phyloP scores from a whole-genome alignment of 495 filamentous ascomycete genomes.

The Annulohypoxylon maeteangense region DNA sequence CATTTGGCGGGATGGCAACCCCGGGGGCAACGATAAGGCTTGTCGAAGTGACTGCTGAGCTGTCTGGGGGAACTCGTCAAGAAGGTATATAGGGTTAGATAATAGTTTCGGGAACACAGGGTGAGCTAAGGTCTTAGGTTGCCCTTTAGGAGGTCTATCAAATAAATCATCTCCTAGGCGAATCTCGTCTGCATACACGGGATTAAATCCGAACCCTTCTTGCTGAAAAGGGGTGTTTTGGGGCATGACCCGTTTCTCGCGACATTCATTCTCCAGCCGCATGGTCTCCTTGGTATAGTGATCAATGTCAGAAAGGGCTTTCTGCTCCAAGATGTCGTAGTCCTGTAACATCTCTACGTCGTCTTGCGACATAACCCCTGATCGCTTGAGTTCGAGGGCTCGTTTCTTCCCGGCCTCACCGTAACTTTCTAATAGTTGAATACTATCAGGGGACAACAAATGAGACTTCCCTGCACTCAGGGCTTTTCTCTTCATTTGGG shows the following conservation, averaged over 20 bases:
- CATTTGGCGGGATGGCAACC: slow-evolving; percentile 31
- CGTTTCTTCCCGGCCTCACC: slow-evolving; percentile 44
- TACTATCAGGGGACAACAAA: slow-evolving; percentile 38
- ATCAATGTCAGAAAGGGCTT: slow-evolving; percentile 41
- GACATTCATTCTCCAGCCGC: slow-evolving; percentile 40
- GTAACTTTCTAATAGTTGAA: slow-evolving; percentile 43
- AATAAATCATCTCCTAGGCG: slow-evolving; percentile 28
- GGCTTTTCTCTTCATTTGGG: slow-evolving; percentile 45
- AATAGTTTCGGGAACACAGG: slow-evolving; percentile 37
- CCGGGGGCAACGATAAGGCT: slow-evolving; percentile 34
- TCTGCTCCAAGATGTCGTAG: slow-evolving; percentile 42
- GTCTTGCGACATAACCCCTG: slow-evolving; percentile 44
- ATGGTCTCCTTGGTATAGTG: slow-evolving; percentile 33
- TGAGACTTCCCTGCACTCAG: slow-evolving; percentile 44
- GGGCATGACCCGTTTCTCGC: slow-evolving; percentile 40
- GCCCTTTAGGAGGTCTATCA: slow-evolving; percentile 20
- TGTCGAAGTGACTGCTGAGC: slow-evolving; percentile 40
- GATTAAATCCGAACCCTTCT: slow-evolving; percentile 39
- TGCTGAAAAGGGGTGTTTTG: slow-evolving; percentile 38
- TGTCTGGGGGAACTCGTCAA: slow-evolving; percentile 43
- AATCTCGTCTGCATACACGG: slow-evolving; percentile 43
- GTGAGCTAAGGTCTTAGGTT: slow-evolving; percentile 36
- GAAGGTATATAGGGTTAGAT: slow-evolving; percentile 42
- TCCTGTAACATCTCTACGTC: slow-evolving; percentile 42
- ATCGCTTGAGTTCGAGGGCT: slow-evolving; percentile 43